phyloP scores from a whole-genome alignment of 768 basidiomycete genomes.

The Suillus americanus region DNA sequence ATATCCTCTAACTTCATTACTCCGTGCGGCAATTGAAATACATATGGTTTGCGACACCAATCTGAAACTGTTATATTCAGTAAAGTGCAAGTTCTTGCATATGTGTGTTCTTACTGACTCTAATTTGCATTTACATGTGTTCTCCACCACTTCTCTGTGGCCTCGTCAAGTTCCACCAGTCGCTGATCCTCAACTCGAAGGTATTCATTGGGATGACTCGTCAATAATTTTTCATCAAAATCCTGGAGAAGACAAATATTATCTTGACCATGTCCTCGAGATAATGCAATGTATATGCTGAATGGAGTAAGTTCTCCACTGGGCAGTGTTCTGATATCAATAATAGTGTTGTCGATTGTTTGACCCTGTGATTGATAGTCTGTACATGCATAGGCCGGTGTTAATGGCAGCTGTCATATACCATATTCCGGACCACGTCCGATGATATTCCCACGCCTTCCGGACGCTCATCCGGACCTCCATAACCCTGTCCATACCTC shows the following conservation, averaged over 20 bases:
- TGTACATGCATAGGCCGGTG: slow-evolving; percentile 41
- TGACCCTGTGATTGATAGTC: slow-evolving; percentile 43
- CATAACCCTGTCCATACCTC: too few species aligned
- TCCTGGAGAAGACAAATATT: slow-evolving; percentile 29
- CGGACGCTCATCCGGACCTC: too few species aligned
- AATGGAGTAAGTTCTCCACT: slow-evolving; percentile 30
- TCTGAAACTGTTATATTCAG: too few species aligned
- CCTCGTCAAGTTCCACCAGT: slow-evolving; percentile 12
- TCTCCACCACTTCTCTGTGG: slow-evolving; percentile 6
- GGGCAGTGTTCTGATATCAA: slow-evolving; percentile 37
- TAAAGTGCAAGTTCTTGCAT: too few species aligned
- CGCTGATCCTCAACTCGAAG: background rate
- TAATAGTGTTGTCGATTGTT: slow-evolving; percentile 34
- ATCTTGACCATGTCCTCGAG: slow-evolving; percentile 27
- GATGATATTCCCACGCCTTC: too few species aligned
- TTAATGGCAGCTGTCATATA: slow-evolving; percentile 35
- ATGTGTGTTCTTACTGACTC: background rate
- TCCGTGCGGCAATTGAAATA: too few species aligned
- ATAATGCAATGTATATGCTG: slow-evolving; percentile 41
- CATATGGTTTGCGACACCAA: too few species aligned
- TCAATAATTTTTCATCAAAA: slow-evolving; percentile 27
- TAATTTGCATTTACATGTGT: background rate
- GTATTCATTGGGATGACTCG: slow-evolving; percentile 1
- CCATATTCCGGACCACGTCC: too few species aligned
- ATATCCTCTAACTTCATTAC: too few species aligned